These are phyloP conservation scores for Talaromyces sp. DNA, from an alignment of 2,329 filamentous ascomycete species.

Conservation along the genomic window DNA sequence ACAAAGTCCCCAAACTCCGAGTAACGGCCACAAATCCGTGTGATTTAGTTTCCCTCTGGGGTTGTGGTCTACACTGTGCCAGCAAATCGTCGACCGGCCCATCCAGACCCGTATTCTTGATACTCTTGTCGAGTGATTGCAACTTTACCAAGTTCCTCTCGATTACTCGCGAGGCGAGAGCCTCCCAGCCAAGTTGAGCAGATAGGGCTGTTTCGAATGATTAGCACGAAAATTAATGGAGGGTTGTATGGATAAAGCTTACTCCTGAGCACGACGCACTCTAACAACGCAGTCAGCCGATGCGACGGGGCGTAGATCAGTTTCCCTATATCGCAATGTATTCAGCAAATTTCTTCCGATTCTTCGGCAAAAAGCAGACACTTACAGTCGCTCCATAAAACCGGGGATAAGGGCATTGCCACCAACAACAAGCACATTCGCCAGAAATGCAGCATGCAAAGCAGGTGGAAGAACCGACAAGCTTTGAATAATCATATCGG, in stretches of 20 bases:
- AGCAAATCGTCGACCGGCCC: conserved; percentile 73
- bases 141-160: conserved; percentile 64
- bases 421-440: conserved; percentile 86
- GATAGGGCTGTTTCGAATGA: conserved; percentile 58
- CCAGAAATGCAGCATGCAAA: conserved; percentile 78
- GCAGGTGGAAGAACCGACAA: conserved; percentile 75
- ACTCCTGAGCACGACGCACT: conserved; percentile 68
- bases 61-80: conserved; percentile 29
- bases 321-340: conserved; percentile 46
- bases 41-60: neutral
- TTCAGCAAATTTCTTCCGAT: conserved; percentile 20
- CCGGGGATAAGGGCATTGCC: conserved; percentile 80
- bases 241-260: conserved; percentile 25
- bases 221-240: conserved; percentile 5
- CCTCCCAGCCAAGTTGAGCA: conserved; percentile 84
- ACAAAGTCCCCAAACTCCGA: conserved; percentile 12
- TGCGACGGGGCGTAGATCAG: conserved; percentile 70
- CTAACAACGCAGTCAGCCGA: conserved; percentile 78
- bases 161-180: conserved; percentile 72
- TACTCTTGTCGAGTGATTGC: conserved; percentile 89
- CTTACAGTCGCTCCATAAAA: conserved; percentile 74
- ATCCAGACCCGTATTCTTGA: conserved; percentile 76
- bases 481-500: conserved; percentile 80
- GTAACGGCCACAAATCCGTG: conserved; percentile 1
- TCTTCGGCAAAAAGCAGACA: neutral